Percentiles rank a stretch among this genome's conserved stretches.
Conservation (phyloP, 2,329 filamentous ascomycete species). For the Curvularia eragrostidis region DNA sequence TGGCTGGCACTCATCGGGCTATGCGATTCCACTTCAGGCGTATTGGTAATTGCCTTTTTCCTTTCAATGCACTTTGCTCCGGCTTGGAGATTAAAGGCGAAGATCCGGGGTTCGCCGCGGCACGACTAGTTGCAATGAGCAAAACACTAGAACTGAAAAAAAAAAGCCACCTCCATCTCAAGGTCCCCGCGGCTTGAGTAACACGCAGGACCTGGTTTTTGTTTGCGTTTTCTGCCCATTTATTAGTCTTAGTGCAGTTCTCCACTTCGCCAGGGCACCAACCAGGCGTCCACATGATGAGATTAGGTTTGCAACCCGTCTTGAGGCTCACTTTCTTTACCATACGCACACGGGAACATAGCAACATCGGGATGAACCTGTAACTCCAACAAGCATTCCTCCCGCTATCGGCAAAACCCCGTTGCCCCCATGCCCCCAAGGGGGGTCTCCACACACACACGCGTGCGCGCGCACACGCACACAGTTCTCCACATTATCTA, state of each 20-base stretch:
- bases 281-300: not conserved
- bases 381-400: constrained; percentile 9
- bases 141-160: constrained; percentile 9
- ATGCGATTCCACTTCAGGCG: constrained; percentile 5
- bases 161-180: not conserved
- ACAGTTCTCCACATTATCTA: constrained; percentile 29
- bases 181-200: not conserved
- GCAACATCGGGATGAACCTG: not conserved
- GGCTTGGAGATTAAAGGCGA: constrained; percentile 1
- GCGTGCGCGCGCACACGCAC: too few relatives aligned
- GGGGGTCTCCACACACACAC: constrained; percentile 22
- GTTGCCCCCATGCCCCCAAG: constrained; percentile 15
- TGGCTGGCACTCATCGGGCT: not conserved
- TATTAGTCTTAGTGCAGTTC: not conserved
- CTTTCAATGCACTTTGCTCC: constrained; percentile 8
- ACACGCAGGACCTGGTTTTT: not conserved
- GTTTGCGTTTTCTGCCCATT: not conserved
- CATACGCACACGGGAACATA: not conserved
- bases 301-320: not conserved
- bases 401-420: constrained; percentile 10
- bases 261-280: not conserved
- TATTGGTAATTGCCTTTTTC: constrained; percentile 14
- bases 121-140: constrained; percentile 9
- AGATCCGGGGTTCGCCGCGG: constrained; percentile 7
- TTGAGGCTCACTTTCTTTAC: not conserved